Base-by-base conservation (phyloP, 1,139 yeast species). In the Groenewaldozyma sp. region DNA sequence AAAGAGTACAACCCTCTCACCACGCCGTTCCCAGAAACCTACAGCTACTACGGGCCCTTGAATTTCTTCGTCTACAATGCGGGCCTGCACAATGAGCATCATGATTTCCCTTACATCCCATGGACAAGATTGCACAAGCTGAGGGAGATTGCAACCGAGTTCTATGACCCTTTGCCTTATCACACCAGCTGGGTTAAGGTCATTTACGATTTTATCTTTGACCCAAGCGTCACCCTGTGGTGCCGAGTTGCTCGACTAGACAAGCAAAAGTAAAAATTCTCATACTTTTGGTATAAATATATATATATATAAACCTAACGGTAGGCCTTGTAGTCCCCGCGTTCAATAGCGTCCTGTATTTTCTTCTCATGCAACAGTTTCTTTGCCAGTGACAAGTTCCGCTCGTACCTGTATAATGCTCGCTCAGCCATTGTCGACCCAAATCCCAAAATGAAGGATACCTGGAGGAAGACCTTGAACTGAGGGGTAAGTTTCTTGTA, bases 81-180 rank as follows among this genome's bases (percentile, higher is more conserved):
- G 7, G 96, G 96, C 1, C 78, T 84, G 58, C 96, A 87, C 59
- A 86, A 82, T 55, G 96, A 87, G 61, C 96, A 87, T 60, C 96
- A 87, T 55, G 96, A 87, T 62, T 87, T 87, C 68, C 96, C 96
- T 1, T 87, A 77, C 58, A 73, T 87, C 51, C 91, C 96, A 0
- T 87, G 96, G 96, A 73, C 93, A 1, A 76, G 78, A 47, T 67
- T 87, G 38, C 84, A 84, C 31, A 64, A 71, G 44, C 65, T 87
- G 31, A 70, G 82, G 44, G 58, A 63, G 36, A 73, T 83, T 34
- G 95, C 95, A 1, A 58, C 71, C 13, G 96, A 87, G 54, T 87
- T 82, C 57, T 87, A 87, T 58, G 82, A 74, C 38, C 84, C 86
- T 1, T 69, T 87, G 45, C 96, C 96, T 1, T 68, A 65, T 45